Base-by-base conservation (phyloP, 164 flowering plant genomes). In the Warburgia ugandensis region DNA sequence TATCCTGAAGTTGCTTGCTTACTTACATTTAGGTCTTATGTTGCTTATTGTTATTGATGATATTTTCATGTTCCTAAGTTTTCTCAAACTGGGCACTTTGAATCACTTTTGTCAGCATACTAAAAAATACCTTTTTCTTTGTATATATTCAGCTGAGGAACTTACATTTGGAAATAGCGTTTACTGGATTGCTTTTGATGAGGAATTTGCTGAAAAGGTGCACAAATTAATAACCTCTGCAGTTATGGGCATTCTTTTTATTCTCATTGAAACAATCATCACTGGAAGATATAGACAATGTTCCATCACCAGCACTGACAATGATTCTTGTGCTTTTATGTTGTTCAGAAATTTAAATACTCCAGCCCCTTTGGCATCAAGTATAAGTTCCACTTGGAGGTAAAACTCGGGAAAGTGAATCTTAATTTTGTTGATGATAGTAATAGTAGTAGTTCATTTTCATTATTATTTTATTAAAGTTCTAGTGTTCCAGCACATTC, bases 341-440 rank as follows among this genome's bases (percentile, higher is more conserved):
- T 64, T 63, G 11, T 56, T 52, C 86, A 92, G 99, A 92, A 76
- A 73, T 94, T 89, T 50, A 79, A 65, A 33, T 65, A 84, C n/a
- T 82, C 95, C 28, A 70, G 65, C 58, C 95, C 97, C 37, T 89
- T 80, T 54, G 99, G 99, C 22, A 84, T 88, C 76, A 67, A 84
- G 73, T 94, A 94, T 75, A 70, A 73, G 60, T 94, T 89, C 66
- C 99, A 94, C 52, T 74, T 89, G 13, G 97, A 89, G 96, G 98
- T 92, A 81, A 13, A 25, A 22, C 21, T 43, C 19, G 3, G 11
- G 25, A 19, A 39, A 33, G 14, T 51, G 4, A 10, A 20, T 26
- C 20, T 23, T 39, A n/a, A n/a, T n/a, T n/a, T n/a, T n/a, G n/a
- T n/a, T n/a, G n/a, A n/a, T n/a, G n/a, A n/a, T n/a, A n/a, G n/a